Evolutionary conservation across 2,329 filamentous ascomycete species (phyloP).

Genomic region (Monilinia polystroma): DNA sequence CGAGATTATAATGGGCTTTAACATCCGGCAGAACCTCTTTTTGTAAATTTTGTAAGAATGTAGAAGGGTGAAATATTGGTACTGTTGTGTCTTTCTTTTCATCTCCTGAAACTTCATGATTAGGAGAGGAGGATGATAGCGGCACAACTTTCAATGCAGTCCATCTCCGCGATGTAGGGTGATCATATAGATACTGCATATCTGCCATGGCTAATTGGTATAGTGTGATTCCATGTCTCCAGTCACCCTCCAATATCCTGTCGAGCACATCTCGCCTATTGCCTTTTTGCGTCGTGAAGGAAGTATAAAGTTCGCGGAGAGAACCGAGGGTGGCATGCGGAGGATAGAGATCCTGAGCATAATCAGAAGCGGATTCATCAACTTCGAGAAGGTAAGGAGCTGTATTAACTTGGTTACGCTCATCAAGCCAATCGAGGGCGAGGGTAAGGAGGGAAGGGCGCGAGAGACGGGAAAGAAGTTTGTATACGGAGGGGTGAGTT

Average conservation of each 20-base stretch:
- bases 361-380: conserved; percentile 49
- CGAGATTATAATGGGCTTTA: conserved; percentile 80
- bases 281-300: conserved; percentile 60
- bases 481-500: conserved; percentile 61
- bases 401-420: conserved; percentile 59
- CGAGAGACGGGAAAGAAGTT: conserved; percentile 67
- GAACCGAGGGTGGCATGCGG: conserved; percentile 64
- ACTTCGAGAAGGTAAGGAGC: conserved; percentile 55
- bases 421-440: conserved; percentile 74
- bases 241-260: conserved; percentile 66
- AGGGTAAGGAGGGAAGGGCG: conserved; percentile 70
- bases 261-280: conserved; percentile 62
- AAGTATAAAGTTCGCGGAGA: conserved; percentile 63
- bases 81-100: conserved; percentile 47
- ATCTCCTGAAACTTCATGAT: conserved; percentile 36
- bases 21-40: conserved; percentile 72
- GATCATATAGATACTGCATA: conserved; percentile 63
- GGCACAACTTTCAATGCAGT: conserved; percentile 59
- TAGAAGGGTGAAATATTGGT: conserved; percentile 76
- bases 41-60: conserved; percentile 75
- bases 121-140: conserved; percentile 39
- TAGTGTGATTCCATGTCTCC: conserved; percentile 62
- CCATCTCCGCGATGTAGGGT: conserved; percentile 64
- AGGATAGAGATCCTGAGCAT: conserved; percentile 66
- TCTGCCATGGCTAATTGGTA: conserved; percentile 71